Percentiles rank a stretch among this genome's conserved stretches.
These are phyloP conservation scores for Pichia cephalocereana DNA, from an alignment of 805 yeast species.

Conservation along the genomic window DNA sequence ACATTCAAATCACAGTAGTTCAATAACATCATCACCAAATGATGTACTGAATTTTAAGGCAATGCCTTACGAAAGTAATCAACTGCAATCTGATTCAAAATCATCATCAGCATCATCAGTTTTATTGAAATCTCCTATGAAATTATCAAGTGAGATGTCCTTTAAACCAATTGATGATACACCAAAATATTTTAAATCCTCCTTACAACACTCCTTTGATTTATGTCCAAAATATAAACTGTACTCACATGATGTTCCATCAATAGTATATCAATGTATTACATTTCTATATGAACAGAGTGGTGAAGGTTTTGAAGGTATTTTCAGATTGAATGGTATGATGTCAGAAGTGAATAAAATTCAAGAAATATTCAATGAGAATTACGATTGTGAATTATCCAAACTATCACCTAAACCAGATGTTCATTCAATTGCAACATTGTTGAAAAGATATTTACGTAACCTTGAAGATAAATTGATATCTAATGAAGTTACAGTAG, in stretches of 20 bases:
- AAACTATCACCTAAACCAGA: conserved; percentile 43
- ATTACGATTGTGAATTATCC: conserved; percentile 61
- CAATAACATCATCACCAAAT: conserved; percentile 2
- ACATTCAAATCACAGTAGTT: background rate
- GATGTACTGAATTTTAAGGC: conserved; percentile 25
- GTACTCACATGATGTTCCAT: conserved; percentile 48
- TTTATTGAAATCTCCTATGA: conserved; percentile 5
- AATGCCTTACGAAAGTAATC: conserved; percentile 24
- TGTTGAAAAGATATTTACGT: conserved; percentile 73
- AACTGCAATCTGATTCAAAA: conserved; percentile 4
- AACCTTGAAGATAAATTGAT: conserved; percentile 70
- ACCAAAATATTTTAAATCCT: conserved; percentile 52
- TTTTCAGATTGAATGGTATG: conserved; percentile 86
- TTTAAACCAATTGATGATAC: conserved; percentile 12
- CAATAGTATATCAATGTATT: conserved; percentile 68
- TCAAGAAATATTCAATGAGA: conserved; percentile 58
- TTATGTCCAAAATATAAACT: conserved; percentile 40
- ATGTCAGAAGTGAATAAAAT: conserved; percentile 63
- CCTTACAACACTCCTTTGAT: conserved; percentile 41
- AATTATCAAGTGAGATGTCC: background rate
- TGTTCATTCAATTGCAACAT: conserved; percentile 79
- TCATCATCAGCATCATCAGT: background rate
- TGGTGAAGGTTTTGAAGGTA: conserved; percentile 82
- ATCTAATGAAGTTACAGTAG: conserved; percentile 30
- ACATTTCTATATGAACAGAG: conserved; percentile 54